Evolutionary conservation across 176 grass and related monocot genomes (phyloP), one percentile per base, ranked within the genome.

Genomic region (Musa beccarii): DNA sequence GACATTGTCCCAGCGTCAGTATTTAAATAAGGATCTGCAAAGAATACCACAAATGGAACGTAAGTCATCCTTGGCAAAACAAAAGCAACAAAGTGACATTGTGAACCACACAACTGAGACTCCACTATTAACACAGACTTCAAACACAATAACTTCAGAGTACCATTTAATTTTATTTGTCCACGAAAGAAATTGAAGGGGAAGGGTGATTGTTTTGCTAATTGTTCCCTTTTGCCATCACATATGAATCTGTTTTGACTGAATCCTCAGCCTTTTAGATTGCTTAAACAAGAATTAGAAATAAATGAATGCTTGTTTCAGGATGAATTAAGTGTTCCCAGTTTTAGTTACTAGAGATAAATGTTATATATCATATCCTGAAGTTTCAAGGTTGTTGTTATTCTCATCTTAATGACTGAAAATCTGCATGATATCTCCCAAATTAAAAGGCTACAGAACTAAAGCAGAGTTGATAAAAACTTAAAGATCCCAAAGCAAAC

Each of bases 1-100:
- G 96, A 99, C 96, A 99, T 99, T 23, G 96, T 99, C 74, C 91
- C 96, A 73, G 96, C 96, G 84, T 99, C 96, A 79, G 88, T 99
- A 77, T 99, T 99, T 43, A 99, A 86, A 79, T 99, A 99, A 76
- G 96, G 95, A 77, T 98, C 95, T 98, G 86, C 81, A 85, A 61
- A 87, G 74, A 49, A 28, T 72, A 64, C 64, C 14, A 54, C 4
- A 1, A 19, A 21, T 10, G 13, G 26, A 54, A 19, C 8, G 17
- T 19, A n/a, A n/a, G 66, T 69, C 26, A 69, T 7, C n/a, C 20
- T 49, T 49, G 11, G 11, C 63, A 25, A 4, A 25, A 9, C 11
- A 26, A 66, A 11, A 25, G 63, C 63, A 25, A 12, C 63, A 66
- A 25, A 66, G 20, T 66, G 11, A 12, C 10, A 26, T 25, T 25